Evolutionary conservation across 2,329 filamentous ascomycete genomes (phyloP), one percentile per base, ranked within the genome.

Genomic region (Aureobasidium sp.): DNA sequence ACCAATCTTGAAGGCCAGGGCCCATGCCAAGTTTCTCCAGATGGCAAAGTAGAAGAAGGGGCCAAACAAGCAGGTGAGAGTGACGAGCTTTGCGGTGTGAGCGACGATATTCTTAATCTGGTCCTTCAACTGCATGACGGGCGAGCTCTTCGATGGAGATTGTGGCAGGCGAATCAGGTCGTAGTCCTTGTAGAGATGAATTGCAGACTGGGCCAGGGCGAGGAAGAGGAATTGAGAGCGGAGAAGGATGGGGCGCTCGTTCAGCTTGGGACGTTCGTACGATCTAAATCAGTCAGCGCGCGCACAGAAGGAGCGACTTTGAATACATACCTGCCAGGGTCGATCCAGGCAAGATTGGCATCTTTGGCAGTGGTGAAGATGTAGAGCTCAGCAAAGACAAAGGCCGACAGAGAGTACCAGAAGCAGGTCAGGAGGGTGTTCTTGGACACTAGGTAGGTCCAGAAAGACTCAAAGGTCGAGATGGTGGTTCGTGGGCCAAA

Each of bases 171-270:
- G 69, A 56, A 95, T 78, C 42, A 82, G 82, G 72, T 96, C 91
- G 65, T 86, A 84, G 70, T 96, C 91, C 57, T 77, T 78, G 70
- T 82, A 85, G 17, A 96, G 78, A 71, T 97, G 92, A 36, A 82
- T 70, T 12, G 82, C 69, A 1, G 88, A 84, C 73, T 96, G 89
- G n/a, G 82, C 75, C 11, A 89, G 63, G 4, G 89, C 90, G 47
- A 94, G 80, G 0, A 86, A 73, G 3, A 87, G 71, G 66, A 94
- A 84, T 69, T 89, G 86, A 64, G 82, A 84, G 37, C 89, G 86
- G 56, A 96, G 79, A 71, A 91, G 94, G 29, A 97, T 82, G 0
- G 91, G 87, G 66, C 89, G 84, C 78, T 97, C 93, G 72, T 97
- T 97, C 63, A 97, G 76, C 58, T 85, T 82, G 22, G 88, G 82